phyloP scores from a whole-genome alignment of 2,329 filamentous ascomycete species.

The Claviceps sp. region DNA sequence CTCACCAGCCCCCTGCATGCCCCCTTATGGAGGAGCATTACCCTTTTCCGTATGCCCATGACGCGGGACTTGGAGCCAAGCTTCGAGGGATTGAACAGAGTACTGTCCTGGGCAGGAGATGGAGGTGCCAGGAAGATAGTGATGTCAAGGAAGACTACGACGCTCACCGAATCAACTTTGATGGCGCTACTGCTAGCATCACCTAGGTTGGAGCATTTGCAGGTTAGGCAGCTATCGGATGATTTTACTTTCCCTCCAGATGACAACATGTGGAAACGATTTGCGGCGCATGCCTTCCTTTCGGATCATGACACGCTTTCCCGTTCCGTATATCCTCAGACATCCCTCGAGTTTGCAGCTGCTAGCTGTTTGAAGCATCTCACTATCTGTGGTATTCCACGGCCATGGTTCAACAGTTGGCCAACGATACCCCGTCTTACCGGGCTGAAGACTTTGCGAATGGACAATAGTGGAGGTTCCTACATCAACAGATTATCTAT shows the following conservation, averaged over 20 bases:
- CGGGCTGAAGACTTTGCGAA: conserved; percentile 10
- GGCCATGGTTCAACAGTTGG: conserved; percentile 8
- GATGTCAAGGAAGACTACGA: no score
- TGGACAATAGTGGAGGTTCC: no score
- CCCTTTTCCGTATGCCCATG: no score
- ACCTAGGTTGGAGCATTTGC: conserved; percentile 14
- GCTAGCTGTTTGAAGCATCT: conserved; percentile 10
- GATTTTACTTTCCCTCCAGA: conserved; percentile 1
- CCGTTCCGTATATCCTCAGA: conserved; percentile 1
- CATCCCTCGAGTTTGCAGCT: conserved; percentile 7
- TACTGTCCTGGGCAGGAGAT: no score
- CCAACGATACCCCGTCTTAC: conserved; percentile 12
- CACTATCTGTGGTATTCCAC: conserved; percentile 12
- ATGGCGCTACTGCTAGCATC: no score
- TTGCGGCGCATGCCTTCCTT: conserved; percentile 5
- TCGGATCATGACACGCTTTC: not conserved
- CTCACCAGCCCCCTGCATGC: conserved; percentile 8
- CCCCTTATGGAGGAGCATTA: no score
- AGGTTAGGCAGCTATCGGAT: conserved; percentile 8
- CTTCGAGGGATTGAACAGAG: no score
- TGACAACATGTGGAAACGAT: conserved; percentile 4
- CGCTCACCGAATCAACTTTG: no score
- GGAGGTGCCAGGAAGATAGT: no score
- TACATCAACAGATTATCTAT: no score
- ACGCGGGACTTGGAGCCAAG: no score